Percentiles rank a stretch among this genome's conserved stretches.
These are phyloP conservation scores for Chenopodium suecicum DNA, from an alignment of 148 eudicot species.

Conservation along the genomic window DNA sequence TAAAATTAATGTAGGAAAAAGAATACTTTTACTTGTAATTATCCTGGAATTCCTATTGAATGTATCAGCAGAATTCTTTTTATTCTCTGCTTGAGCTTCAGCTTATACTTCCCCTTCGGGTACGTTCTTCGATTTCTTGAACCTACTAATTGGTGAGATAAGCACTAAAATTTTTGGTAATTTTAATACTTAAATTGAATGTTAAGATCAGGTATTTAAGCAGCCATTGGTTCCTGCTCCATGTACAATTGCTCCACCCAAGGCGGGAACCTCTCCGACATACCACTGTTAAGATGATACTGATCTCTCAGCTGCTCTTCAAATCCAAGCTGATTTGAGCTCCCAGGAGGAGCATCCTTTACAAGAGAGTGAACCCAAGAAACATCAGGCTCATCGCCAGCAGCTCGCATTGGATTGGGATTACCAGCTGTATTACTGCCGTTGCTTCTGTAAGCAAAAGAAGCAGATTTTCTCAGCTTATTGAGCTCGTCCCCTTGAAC, in stretches of 20 bases:
- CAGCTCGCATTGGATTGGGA: constrained; percentile 9
- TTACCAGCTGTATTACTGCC: constrained; percentile 21
- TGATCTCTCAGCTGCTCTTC: constrained; percentile 42
- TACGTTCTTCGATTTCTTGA: constrained; percentile 13
- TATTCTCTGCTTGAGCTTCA: constrained; percentile 21
- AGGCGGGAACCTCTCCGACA: constrained; percentile 48
- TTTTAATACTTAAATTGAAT: constrained; percentile 6
- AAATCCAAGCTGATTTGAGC: constrained; percentile 28
- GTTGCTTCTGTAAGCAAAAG: constrained; percentile 65
- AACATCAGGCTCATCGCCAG: constrained; percentile 41
- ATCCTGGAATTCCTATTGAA: constrained; percentile 18
- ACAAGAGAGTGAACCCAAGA: constrained; percentile 59
- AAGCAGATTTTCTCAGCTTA: constrained; percentile 80
- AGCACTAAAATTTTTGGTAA: constrained; percentile 16
- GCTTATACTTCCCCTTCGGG: constrained; percentile 24
- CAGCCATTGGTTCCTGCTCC: constrained; percentile 82
- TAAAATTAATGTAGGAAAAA: constrained; percentile 6
- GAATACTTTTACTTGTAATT: constrained; percentile 26
- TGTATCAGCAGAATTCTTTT: constrained; percentile 28
- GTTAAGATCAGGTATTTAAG: constrained; percentile 31
- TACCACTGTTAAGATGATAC: constrained; percentile 37
- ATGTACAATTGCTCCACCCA: constrained; percentile 73
- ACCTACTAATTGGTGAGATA: constrained; percentile 4
- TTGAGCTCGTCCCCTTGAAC: constrained; percentile 75
- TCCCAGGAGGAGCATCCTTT: constrained; percentile 44